phyloP scores from a whole-genome alignment of 2,329 filamentous ascomycete species.

The Elsinoe fawcettii region DNA sequence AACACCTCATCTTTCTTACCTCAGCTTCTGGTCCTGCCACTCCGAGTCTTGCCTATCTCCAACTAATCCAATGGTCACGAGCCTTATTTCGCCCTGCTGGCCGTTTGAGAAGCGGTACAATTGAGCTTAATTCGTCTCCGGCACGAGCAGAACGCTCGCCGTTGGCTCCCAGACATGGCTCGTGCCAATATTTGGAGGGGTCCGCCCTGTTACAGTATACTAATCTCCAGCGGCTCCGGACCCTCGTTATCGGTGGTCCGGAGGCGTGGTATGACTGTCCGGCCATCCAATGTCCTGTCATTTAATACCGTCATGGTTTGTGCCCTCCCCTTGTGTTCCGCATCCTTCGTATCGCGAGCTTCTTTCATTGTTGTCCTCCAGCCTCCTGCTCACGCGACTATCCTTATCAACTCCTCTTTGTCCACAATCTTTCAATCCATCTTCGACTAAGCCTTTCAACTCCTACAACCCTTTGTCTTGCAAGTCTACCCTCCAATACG shows the following conservation, averaged over 20 bases:
- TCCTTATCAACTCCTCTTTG: conserved; percentile 4
- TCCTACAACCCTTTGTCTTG: neutral
- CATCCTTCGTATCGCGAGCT: neutral
- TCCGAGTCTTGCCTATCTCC: conserved; percentile 10
- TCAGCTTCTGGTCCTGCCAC: neutral
- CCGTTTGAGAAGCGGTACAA: conserved; percentile 2
- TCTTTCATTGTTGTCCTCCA: conserved; percentile 4
- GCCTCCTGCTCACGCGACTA: neutral
- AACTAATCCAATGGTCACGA: neutral
- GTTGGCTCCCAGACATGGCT: neutral
- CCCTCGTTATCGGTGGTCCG: conserved; percentile 10
- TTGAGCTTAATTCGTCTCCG: conserved; percentile 8
- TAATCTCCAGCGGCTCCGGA: conserved; percentile 12
- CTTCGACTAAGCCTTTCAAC: neutral
- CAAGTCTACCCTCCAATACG: neutral
- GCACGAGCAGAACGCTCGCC: neutral
- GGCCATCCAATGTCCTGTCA: neutral
- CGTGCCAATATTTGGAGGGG: conserved; percentile 8
- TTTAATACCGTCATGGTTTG: conserved; percentile 11
- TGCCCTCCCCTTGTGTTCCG: neutral
- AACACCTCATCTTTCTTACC: conserved; percentile 3
- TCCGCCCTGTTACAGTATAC: conserved; percentile 5
- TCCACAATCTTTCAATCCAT: neutral
- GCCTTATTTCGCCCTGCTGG: neutral
- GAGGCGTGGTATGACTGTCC: neutral